Conservation (phyloP, 495 filamentous ascomycete genomes). For the Penicillium canescens region DNA sequence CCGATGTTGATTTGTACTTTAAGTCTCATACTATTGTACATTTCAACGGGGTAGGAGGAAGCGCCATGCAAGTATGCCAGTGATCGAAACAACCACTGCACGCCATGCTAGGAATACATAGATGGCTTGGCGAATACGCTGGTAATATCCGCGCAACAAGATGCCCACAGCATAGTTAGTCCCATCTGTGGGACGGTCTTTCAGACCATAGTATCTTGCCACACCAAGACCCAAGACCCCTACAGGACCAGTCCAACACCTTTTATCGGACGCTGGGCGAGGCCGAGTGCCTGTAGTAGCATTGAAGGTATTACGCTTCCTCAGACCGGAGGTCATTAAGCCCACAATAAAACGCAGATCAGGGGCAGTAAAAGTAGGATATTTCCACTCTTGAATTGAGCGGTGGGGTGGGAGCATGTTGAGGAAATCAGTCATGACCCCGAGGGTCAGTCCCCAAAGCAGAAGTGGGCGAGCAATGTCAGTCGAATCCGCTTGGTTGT, state of each 20-base stretch:
- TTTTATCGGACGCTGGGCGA: constrained; percentile 33
- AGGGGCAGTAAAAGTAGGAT: constrained; percentile 70
- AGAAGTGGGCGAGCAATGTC: constrained; percentile 52
- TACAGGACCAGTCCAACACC: constrained; percentile 11
- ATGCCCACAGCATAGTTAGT: constrained; percentile 54
- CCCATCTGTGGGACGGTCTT: constrained; percentile 26
- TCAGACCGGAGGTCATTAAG: constrained; percentile 60
- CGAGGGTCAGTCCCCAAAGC: constrained; percentile 76
- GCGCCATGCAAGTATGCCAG: constrained; percentile 33
- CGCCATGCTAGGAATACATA: constrained; percentile 49
- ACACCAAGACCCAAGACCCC: constrained; percentile 49
- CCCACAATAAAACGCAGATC: constrained; percentile 63
- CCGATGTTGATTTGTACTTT: too few relatives aligned
- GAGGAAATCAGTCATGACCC: constrained; percentile 70
- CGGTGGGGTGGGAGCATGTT: constrained; percentile 67
- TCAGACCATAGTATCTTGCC: constrained; percentile 42
- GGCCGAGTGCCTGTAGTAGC: constrained; percentile 39
- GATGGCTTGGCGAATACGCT: constrained; percentile 59
- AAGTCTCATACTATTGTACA: neutral
- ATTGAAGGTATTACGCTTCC: constrained; percentile 52
- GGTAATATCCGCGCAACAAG: constrained; percentile 71
- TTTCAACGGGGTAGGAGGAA: constrained; percentile 23
- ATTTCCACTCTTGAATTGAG: constrained; percentile 63
- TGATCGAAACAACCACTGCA: constrained; percentile 32
- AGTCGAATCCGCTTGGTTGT: constrained; percentile 31